Percentiles rank a stretch among this genome's conserved stretches.
Evolutionary conservation across 2,329 filamentous ascomycete genomes (phyloP).

Genomic region (Fonsecaea monophora): DNA sequence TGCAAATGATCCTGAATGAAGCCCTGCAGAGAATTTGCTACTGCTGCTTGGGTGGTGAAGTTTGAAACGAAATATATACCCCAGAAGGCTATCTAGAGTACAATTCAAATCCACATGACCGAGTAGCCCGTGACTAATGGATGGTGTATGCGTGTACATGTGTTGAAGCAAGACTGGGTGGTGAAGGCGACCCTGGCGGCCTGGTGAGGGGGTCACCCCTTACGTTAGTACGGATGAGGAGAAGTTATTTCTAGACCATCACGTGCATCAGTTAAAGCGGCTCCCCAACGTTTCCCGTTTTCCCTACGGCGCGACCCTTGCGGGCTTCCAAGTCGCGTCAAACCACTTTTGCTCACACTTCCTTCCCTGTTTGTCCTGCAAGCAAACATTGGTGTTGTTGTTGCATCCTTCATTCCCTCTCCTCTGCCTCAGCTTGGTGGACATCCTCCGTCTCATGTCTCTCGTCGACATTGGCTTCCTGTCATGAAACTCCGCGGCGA

Average conservation of each 20-base stretch:
- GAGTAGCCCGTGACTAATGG: neutral
- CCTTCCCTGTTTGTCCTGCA: neutral
- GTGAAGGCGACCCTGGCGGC: neutral
- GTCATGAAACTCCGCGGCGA: conserved; percentile 30
- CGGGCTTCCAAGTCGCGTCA: conserved; percentile 9
- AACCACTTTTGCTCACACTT: neutral
- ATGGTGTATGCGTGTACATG: neutral
- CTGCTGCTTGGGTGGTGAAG: conserved; percentile 24
- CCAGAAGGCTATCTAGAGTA: conserved; percentile 33
- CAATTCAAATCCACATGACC: conserved; percentile 13
- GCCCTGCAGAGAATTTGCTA: conserved; percentile 14
- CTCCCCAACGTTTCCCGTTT: neutral
- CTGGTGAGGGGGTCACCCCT: neutral
- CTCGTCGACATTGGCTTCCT: conserved; percentile 1
- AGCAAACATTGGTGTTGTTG: neutral
- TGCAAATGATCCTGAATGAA: conserved; percentile 20
- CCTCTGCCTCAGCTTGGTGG: neutral
- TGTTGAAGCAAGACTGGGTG: neutral
- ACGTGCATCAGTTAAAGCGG: neutral
- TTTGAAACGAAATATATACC: conserved; percentile 34
- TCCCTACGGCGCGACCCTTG: conserved; percentile 5
- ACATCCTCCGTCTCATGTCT: neutral
- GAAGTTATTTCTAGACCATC: neutral
- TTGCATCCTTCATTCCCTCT: neutral
- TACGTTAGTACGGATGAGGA: neutral